Conservation (phyloP, 495 filamentous ascomycete species). For the Echria macrotheca region DNA sequence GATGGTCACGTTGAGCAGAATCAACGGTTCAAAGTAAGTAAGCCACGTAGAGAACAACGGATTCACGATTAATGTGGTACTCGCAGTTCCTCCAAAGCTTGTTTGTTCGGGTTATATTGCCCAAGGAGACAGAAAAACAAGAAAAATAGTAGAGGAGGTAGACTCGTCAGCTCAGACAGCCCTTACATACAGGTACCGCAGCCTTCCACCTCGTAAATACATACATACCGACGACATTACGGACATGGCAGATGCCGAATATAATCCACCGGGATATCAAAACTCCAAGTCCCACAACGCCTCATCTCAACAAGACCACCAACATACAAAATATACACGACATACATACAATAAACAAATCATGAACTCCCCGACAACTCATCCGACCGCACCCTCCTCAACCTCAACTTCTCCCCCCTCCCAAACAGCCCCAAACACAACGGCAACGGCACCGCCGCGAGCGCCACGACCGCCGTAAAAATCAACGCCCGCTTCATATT, state of each 20-base stretch:
- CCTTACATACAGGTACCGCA: background rate
- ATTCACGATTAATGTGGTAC: too few species aligned
- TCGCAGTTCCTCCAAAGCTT: too few species aligned
- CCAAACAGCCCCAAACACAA: conserved; percentile 64
- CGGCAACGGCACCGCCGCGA: conserved; percentile 60
- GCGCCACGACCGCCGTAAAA: conserved; percentile 67
- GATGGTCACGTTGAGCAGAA: too few species aligned
- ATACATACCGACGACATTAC: conserved; percentile 3
- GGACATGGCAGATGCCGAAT: too few species aligned
- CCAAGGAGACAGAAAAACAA: too few species aligned
- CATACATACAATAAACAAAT: conserved; percentile 8
- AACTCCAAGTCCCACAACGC: too few species aligned
- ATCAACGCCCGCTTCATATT: conserved; percentile 73
- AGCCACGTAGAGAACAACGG: too few species aligned
- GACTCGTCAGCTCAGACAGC: too few species aligned
- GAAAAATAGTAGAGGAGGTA: too few species aligned
- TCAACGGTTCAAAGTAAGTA: too few species aligned
- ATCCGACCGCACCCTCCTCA: conserved; percentile 50
- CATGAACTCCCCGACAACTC: conserved; percentile 10
- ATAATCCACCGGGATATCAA: too few species aligned
- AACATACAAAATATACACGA: background rate
- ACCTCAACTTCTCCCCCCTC: conserved; percentile 41
- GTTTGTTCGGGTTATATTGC: too few species aligned
- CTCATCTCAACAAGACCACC: background rate
- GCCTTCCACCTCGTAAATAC: background rate